Conservation (phyloP, 495 filamentous ascomycete genomes). For the Xylaria intraflava region DNA sequence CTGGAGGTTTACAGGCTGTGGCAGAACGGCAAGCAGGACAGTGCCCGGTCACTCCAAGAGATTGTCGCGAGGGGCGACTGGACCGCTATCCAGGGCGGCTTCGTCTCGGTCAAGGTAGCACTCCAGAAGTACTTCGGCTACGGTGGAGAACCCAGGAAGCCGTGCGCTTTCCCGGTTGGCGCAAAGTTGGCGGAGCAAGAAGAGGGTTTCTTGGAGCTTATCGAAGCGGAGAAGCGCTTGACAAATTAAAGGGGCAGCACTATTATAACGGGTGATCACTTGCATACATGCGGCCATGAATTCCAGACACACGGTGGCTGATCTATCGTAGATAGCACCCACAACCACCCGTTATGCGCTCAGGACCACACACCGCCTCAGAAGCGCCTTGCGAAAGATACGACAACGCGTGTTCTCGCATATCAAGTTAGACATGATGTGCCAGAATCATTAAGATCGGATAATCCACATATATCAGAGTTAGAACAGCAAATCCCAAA, state of each 20-base stretch:
- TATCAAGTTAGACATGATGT: too few relatives aligned
- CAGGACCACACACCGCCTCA: too few relatives aligned
- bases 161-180: slow-evolving; percentile 53
- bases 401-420: too few relatives aligned
- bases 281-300: too few relatives aligned
- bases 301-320: too few relatives aligned
- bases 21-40: slow-evolving; percentile 55
- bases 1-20: slow-evolving; percentile 68
- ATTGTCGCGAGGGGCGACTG: slow-evolving; percentile 79
- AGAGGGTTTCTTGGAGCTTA: slow-evolving; percentile 59
- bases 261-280: too few relatives aligned
- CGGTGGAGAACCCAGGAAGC: slow-evolving; percentile 61
- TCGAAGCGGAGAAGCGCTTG: slow-evolving; percentile 55
- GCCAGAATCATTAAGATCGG: too few relatives aligned
- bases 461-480: too few relatives aligned
- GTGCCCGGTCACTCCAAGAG: slow-evolving; percentile 72
- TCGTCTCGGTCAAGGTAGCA: slow-evolving; percentile 78
- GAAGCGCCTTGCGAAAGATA: too few relatives aligned
- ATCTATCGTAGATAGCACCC: too few relatives aligned
- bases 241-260: background rate
- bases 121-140: slow-evolving; percentile 67
- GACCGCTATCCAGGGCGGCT: slow-evolving; percentile 78
- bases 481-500: too few relatives aligned
- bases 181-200: slow-evolving; percentile 48
- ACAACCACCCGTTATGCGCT: too few relatives aligned